Evolutionary conservation across 164 flowering plant genomes (phyloP).

Genomic region (Warburgia ugandensis): DNA sequence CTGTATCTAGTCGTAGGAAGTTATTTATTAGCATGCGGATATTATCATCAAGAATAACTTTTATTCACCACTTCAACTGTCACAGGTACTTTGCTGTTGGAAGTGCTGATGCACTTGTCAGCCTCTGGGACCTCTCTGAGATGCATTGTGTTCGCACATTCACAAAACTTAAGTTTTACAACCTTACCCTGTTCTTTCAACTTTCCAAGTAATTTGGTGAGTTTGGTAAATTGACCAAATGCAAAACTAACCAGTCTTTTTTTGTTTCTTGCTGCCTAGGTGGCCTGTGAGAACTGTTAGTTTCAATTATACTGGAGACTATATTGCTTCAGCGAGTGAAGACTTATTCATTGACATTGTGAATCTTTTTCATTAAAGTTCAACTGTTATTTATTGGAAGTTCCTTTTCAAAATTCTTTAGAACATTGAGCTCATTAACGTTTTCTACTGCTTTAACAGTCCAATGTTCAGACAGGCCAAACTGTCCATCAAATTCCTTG

Average conservation of each 20-base stretch:
- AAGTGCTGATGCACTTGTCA: conserved; percentile 97
- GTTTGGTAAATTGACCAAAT: background rate
- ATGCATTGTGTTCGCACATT: conserved; percentile 95
- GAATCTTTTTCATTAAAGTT: too few relatives aligned
- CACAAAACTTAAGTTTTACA: conserved; percentile 77
- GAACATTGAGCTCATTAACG: conserved; percentile 1
- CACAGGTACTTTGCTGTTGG: conserved; percentile 97
- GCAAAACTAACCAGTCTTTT: conserved; percentile 4
- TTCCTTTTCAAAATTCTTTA: background rate
- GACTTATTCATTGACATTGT: conserved; percentile 92
- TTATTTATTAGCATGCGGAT: background rate
- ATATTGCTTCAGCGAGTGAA: conserved; percentile 97
- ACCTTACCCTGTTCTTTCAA: background rate
- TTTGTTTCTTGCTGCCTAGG: conserved; percentile 30
- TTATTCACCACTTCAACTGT: background rate
- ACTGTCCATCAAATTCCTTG: conserved; percentile 92
- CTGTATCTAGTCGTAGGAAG: too few relatives aligned
- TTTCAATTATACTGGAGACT: conserved; percentile 88
- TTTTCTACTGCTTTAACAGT: conserved; percentile 35
- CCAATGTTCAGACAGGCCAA: conserved; percentile 78
- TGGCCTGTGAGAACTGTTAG: conserved; percentile 98
- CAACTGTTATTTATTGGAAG: too few relatives aligned
- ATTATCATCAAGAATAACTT: background rate
- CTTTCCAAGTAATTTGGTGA: too few relatives aligned
- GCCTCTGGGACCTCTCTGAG: conserved; percentile 96